Percentiles rank a stretch among this genome's conserved stretches.
These are phyloP conservation scores for Cenchrus americanus DNA, from an alignment of 176 grass and related monocot genomes.

Conservation along the genomic window DNA sequence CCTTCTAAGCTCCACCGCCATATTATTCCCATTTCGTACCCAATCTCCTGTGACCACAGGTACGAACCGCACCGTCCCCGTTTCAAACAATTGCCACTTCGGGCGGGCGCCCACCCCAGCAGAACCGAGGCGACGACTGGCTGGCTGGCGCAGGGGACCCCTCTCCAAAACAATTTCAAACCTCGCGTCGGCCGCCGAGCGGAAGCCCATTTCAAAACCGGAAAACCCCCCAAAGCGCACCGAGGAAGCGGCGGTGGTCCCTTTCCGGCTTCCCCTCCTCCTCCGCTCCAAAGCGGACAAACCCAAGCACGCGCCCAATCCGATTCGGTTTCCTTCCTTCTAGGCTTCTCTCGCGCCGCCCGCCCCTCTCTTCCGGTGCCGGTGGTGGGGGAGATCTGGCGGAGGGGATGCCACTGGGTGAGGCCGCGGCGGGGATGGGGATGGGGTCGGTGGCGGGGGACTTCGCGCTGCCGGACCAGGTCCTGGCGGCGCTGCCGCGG, in stretches of 20 bases:
- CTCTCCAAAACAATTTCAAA: constrained; percentile 39
- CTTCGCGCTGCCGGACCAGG: constrained; percentile 68
- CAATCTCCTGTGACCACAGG: neutral
- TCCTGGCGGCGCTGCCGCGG: constrained; percentile 78
- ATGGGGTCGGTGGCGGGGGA: neutral
- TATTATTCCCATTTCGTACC: constrained; percentile 26
- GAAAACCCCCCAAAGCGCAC: constrained; percentile 27
- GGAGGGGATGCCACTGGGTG: constrained; percentile 41
- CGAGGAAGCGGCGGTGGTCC: constrained; percentile 40
- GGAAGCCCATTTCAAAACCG: constrained; percentile 48
- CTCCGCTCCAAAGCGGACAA: constrained; percentile 21
- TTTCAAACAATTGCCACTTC: constrained; percentile 44
- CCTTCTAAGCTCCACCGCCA: neutral
- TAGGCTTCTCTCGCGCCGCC: neutral
- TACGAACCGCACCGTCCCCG: neutral
- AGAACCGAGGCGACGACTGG: constrained; percentile 22
- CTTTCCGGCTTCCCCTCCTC: neutral
- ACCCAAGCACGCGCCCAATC: constrained; percentile 33
- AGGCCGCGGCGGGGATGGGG: constrained; percentile 15
- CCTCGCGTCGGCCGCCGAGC: constrained; percentile 52
- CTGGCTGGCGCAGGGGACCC: too few species aligned
- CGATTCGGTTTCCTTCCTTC: neutral
- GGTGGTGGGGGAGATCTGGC: constrained; percentile 4
- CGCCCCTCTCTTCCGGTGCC: neutral
- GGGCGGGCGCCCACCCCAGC: constrained; percentile 22